These are phyloP conservation scores for Phycomyces nitens DNA, from an alignment of 192 early-diverging fungal genomes.

Conservation along the genomic window DNA sequence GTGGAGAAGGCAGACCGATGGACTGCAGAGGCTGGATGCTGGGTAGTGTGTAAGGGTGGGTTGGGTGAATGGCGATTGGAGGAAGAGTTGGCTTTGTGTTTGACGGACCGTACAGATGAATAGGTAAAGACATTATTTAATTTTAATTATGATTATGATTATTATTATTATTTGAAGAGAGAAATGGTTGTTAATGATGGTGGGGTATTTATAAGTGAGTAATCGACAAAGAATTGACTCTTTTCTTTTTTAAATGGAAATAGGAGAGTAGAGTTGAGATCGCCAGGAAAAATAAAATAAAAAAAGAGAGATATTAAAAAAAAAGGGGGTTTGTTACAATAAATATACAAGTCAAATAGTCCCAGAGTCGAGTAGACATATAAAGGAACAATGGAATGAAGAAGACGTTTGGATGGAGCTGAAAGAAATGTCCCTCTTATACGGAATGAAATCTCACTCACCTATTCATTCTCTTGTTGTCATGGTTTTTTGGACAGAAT, in stretches of 20 bases:
- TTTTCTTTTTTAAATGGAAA: background rate
- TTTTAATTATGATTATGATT: too few relatives aligned
- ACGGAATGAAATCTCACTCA: background rate
- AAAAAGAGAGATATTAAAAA: background rate
- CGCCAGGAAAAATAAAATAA: background rate
- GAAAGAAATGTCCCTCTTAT: background rate
- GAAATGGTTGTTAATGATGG: slow-evolving; percentile 5
- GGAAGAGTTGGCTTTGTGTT: background rate
- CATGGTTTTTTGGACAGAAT: background rate
- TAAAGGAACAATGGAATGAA: slow-evolving; percentile 1
- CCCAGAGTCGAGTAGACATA: background rate
- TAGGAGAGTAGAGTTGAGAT: background rate
- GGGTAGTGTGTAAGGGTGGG: background rate
- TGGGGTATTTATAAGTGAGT: background rate
- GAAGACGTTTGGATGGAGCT: background rate
- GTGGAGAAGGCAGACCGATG: background rate
- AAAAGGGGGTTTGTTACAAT: background rate
- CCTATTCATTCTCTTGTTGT: background rate
- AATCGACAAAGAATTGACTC: background rate
- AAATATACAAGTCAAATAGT: background rate
- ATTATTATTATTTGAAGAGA: slow-evolving; percentile 2
- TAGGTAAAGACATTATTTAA: background rate
- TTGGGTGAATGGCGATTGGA: background rate
- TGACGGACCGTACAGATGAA: background rate
- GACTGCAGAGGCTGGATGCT: background rate